phyloP scores from a whole-genome alignment of 495 filamentous ascomycete genomes.

The Aspergillus egyptiacus region DNA sequence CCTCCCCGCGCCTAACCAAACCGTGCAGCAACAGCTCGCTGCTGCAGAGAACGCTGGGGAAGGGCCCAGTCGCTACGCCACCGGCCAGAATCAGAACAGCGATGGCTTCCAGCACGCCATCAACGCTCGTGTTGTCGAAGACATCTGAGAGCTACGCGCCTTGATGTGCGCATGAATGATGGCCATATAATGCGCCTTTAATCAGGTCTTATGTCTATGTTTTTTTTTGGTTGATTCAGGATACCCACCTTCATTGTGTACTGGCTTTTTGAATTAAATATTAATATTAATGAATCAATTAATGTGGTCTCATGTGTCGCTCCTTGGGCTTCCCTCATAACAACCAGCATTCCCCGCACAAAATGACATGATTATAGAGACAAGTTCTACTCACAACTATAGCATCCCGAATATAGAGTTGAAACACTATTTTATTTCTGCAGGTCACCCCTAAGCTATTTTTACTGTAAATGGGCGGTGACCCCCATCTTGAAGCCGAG shows the following conservation, averaged over 20 bases:
- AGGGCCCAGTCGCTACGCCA: conserved; percentile 49
- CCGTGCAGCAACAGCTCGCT: conserved; percentile 42
- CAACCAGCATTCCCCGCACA: too few species aligned
- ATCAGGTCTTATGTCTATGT: background rate
- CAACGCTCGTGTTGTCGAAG: conserved; percentile 79
- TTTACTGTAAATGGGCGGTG: background rate
- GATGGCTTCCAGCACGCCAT: conserved; percentile 76
- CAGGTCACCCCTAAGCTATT: too few species aligned
- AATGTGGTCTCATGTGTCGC: too few species aligned
- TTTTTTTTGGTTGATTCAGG: conserved; percentile 22
- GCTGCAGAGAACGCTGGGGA: conserved; percentile 53
- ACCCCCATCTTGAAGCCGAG: background rate
- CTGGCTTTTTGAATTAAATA: background rate
- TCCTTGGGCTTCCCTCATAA: too few species aligned
- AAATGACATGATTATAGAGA: too few species aligned
- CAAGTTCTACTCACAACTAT: too few species aligned
- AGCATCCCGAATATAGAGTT: too few species aligned
- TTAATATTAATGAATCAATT: too few species aligned
- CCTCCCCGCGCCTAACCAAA: conserved; percentile 58
- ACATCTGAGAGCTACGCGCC: conserved; percentile 53
- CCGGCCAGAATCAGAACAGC: conserved; percentile 26
- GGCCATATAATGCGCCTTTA: conserved; percentile 10
- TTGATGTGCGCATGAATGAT: conserved; percentile 8
- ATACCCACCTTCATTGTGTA: conserved; percentile 34
- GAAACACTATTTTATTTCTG: too few species aligned